Base-by-base conservation (phyloP, 2,329 filamentous ascomycete species). In the Neonectria ditissima region DNA sequence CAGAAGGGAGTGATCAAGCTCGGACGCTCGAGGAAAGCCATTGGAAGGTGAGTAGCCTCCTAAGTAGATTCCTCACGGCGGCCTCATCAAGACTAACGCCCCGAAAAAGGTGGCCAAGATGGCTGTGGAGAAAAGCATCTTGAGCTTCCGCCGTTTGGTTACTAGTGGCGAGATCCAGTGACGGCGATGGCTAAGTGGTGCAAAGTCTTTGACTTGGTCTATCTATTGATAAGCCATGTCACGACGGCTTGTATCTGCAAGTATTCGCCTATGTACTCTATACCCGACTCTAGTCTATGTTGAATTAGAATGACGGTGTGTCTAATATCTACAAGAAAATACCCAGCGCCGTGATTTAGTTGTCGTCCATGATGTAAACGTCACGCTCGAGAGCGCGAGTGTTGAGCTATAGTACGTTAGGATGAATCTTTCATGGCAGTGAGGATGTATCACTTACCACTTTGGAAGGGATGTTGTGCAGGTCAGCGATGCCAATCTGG, bases 401-500 rank as follows among this genome's bases (percentile, higher is more conserved):
- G 61, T 73, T 73, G 48, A 73, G 69, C 71, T 73, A 22, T 5
- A 0, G 4, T 1, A 41, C 39, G 26, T 70, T 39, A 69, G 60
- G 32, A n/a, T 11, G 1, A 32, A 52, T 18, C 7, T 16, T 34
- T 22, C 16, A 3, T 16, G 5, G 2, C n/a, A 4, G 20, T 18
- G 1, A 5, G 0, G 2, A 1, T 24, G 5, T n/a, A 3, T 5
- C 54, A 69, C 71, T 70, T 22, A 73, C 68, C 44, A 70, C 59
- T 37, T 65, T 68, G 48, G 62, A 63, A 6, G 69, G 61, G 30
- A 73, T 71, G 52, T 71, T 73, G 34, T 66, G 51, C 9, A 73
- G 65, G 55, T 73, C 71, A 24, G 55, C 70, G 8, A 77, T 73
- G 9, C 78, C 78, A 32, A 77, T 67, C 67, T 80, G 75, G 18